These are phyloP conservation scores for Tolypocladium ophioglossoides DNA, from an alignment of 2,329 filamentous ascomycete species.

Conservation along the genomic window DNA sequence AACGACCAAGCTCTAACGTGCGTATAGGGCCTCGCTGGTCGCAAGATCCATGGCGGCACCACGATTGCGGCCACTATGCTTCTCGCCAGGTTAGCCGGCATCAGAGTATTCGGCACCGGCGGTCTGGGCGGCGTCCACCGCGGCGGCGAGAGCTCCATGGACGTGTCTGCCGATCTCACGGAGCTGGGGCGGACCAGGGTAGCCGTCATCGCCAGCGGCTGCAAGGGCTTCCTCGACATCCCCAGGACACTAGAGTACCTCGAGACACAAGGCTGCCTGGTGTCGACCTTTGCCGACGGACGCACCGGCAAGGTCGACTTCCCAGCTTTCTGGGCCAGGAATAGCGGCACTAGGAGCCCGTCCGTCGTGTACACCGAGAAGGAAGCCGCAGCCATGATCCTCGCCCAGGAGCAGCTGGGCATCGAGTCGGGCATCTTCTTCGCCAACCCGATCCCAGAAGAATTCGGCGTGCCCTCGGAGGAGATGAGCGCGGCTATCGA, in stretches of 20 bases:
- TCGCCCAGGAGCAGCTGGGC: constrained; percentile 62
- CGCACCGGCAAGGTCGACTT: constrained; percentile 66
- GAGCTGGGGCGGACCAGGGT: constrained; percentile 86
- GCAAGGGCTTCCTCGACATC: constrained; percentile 94
- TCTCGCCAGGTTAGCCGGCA: constrained; percentile 74
- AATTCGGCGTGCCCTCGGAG: constrained; percentile 56
- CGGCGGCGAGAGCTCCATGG: constrained; percentile 76
- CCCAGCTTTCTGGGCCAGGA: constrained; percentile 84
- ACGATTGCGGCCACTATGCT: constrained; percentile 92
- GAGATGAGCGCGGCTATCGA: constrained; percentile 63
- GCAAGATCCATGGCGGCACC: constrained; percentile 73
- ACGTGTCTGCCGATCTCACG: constrained; percentile 89
- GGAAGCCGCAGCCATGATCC: constrained; percentile 82
- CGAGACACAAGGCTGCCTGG: constrained; percentile 64
- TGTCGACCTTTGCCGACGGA: constrained; percentile 84
- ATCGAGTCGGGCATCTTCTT: constrained; percentile 76
- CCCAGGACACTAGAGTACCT: constrained; percentile 73
- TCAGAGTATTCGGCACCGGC: constrained; percentile 88
- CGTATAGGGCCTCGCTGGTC: constrained; percentile 51
- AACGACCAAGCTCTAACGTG: not conserved
- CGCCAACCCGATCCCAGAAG: constrained; percentile 74
- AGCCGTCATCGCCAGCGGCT: constrained; percentile 79
- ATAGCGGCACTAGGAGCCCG: constrained; percentile 75
- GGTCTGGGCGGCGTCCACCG: constrained; percentile 91
- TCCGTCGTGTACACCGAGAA: constrained; percentile 61